Conservation (phyloP, 306 rosid species). For the Sophora flavescens region DNA sequence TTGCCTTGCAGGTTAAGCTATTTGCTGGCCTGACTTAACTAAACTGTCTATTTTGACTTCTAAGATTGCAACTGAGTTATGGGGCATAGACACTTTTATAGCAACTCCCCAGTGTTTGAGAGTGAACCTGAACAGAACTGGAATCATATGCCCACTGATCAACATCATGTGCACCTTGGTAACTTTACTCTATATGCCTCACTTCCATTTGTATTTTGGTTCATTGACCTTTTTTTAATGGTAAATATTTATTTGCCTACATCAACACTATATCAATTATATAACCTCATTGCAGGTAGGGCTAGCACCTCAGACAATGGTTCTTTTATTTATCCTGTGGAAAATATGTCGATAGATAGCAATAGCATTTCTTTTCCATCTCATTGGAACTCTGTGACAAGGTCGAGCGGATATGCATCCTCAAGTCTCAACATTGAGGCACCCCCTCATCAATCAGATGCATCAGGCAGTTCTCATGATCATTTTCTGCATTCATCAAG, state of each 20-base stretch:
- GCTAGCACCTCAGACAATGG: slow-evolving; percentile 66
- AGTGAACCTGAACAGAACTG: slow-evolving; percentile 81
- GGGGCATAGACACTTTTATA: slow-evolving; percentile 83
- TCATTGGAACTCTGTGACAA: slow-evolving; percentile 65
- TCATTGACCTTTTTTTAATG: not conserved
- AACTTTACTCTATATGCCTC: slow-evolving; percentile 49
- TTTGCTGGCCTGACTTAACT: slow-evolving; percentile 37
- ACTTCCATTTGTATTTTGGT: slow-evolving; percentile 7
- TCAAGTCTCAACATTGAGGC: slow-evolving; percentile 61
- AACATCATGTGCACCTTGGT: slow-evolving; percentile 72
- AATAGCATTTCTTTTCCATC: slow-evolving; percentile 64
- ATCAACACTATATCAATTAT: slow-evolving; percentile 32
- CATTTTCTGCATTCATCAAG: slow-evolving; percentile 64
- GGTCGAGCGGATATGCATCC: slow-evolving; percentile 71
- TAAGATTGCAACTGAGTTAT: slow-evolving; percentile 55
- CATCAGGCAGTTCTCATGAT: slow-evolving; percentile 70
- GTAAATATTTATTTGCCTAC: slow-evolving; percentile 34
- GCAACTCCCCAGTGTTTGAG: slow-evolving; percentile 69
- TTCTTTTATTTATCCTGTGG: slow-evolving; percentile 65
- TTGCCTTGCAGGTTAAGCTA: slow-evolving; percentile 51
- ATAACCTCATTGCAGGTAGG: slow-evolving; percentile 59
- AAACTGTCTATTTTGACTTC: slow-evolving; percentile 40
- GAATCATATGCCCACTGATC: slow-evolving; percentile 76
- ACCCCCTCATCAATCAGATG: slow-evolving; percentile 68
- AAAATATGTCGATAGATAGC: slow-evolving; percentile 66